phyloP scores from a whole-genome alignment of 2,329 filamentous ascomycete genomes.

The Chrysoporthe cubensis region DNA sequence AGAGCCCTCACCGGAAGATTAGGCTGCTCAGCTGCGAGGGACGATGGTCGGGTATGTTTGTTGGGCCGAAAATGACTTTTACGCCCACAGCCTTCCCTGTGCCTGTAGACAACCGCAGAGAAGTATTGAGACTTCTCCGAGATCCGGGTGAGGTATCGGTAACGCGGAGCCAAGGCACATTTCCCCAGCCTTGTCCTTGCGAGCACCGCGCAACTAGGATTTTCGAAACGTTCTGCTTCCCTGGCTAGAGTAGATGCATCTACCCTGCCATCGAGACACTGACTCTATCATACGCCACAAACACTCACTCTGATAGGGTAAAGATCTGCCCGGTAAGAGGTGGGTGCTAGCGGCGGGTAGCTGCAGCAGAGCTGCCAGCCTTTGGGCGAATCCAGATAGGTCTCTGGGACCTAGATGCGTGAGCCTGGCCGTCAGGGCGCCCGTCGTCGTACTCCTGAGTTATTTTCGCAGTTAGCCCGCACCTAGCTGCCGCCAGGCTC shows the following conservation, averaged over 20 bases:
- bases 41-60: background rate
- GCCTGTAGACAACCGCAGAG: slow-evolving; percentile 13
- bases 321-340: slow-evolving; percentile 41
- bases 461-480: slow-evolving; percentile 23
- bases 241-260: slow-evolving; percentile 50
- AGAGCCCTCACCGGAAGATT: background rate
- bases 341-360: slow-evolving; percentile 43
- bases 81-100: slow-evolving; percentile 24
- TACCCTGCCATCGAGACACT: slow-evolving; percentile 51
- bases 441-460: slow-evolving; percentile 31
- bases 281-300: slow-evolving; percentile 53
- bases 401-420: slow-evolving; percentile 39
- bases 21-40: background rate
- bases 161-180: slow-evolving; percentile 18
- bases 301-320: slow-evolving; percentile 47
- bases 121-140: slow-evolving; percentile 23
- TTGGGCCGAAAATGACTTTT: background rate
- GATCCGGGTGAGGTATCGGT: slow-evolving; percentile 20
- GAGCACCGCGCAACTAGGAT: slow-evolving; percentile 20
- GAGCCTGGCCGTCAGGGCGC: slow-evolving; percentile 34
- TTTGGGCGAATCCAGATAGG: slow-evolving; percentile 39
- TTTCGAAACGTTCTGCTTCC: slow-evolving; percentile 38
- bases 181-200: slow-evolving; percentile 22
- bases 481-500: slow-evolving; percentile 17
- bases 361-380: slow-evolving; percentile 44